Percentiles rank a stretch among this genome's conserved stretches.
phyloP scores from a whole-genome alignment of 306 rosid genomes.

The Ammopiptanthus mongolicus region DNA sequence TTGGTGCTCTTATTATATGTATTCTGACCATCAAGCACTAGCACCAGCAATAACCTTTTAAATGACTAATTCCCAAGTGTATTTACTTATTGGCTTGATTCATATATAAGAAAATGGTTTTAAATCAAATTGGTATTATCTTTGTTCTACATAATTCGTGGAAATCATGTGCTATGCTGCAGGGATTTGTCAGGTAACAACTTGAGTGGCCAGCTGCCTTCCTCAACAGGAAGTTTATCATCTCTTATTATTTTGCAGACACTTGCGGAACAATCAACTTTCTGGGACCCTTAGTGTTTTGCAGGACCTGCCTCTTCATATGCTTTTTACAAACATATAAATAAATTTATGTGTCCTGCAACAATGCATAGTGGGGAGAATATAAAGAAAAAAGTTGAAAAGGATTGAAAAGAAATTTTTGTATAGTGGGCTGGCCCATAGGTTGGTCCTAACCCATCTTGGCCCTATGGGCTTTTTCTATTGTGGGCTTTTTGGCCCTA shows the following conservation, averaged over 20 bases:
- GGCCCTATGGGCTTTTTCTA: no score
- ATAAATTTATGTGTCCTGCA: neutral
- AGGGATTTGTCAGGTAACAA: slow-evolving; percentile 69
- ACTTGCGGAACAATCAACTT: slow-evolving; percentile 69
- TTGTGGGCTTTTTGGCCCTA: no score
- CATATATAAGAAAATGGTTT: slow-evolving; percentile 33
- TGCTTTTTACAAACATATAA: slow-evolving; percentile 5
- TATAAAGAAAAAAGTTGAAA: no score
- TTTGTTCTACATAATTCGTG: neutral
- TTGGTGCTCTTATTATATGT: no score
- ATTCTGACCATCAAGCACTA: no score
- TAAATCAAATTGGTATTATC: neutral
- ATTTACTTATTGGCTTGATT: slow-evolving; percentile 37
- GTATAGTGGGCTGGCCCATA: no score
- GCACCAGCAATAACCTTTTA: slow-evolving; percentile 49
- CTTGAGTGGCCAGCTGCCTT: slow-evolving; percentile 67
- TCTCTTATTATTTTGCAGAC: slow-evolving; percentile 53
- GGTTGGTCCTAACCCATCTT: no score
- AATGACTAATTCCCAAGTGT: slow-evolving; percentile 43
- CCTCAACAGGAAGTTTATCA: slow-evolving; percentile 56
- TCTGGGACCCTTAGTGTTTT: slow-evolving; percentile 61
- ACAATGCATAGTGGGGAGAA: neutral
- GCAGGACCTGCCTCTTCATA: slow-evolving; percentile 59
- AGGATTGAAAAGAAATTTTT: no score
- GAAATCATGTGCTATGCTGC: slow-evolving; percentile 19